phyloP scores from a whole-genome alignment of 768 basidiomycete species.

The Floccularia luteovirens region DNA sequence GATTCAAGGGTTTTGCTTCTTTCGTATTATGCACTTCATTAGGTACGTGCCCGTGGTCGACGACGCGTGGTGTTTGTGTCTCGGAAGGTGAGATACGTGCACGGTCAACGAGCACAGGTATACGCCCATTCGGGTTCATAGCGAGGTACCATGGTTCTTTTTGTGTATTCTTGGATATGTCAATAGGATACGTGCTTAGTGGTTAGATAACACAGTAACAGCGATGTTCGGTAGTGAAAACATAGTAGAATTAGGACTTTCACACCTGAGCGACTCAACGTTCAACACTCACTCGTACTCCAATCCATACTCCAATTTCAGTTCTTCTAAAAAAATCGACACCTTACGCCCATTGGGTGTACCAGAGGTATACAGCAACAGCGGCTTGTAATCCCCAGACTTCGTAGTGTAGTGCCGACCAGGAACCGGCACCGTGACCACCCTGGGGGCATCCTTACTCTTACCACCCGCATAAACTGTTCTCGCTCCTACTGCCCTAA shows the following conservation, averaged over 20 bases:
- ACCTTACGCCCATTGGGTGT: slow-evolving; percentile 53
- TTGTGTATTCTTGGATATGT: slow-evolving; percentile 38
- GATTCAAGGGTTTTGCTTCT: too few species aligned
- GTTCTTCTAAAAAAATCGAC: slow-evolving; percentile 56
- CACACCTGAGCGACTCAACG: too few species aligned
- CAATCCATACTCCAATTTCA: slow-evolving; percentile 29
- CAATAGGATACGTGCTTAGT: slow-evolving; percentile 43
- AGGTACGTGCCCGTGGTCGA: slow-evolving; percentile 45
- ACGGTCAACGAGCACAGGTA: slow-evolving; percentile 56
- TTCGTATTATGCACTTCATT: too few species aligned
- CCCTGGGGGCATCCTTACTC: too few species aligned
- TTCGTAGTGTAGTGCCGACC: slow-evolving; percentile 2
- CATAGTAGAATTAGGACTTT: too few species aligned
- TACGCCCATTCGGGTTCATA: slow-evolving; percentile 60
- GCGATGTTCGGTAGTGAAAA: too few species aligned
- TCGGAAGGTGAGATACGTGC: too few species aligned
- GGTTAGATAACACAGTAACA: too few species aligned
- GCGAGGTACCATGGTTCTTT: slow-evolving; percentile 61
- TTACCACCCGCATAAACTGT: too few species aligned
- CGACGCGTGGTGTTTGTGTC: too few species aligned
- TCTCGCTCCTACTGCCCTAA: too few species aligned
- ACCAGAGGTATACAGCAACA: slow-evolving; percentile 31
- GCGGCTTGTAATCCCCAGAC: slow-evolving; percentile 12
- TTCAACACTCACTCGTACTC: slow-evolving; percentile 23
- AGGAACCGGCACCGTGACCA: slow-evolving; percentile 3